Evolutionary conservation across 2,329 filamentous ascomycete genomes (phyloP).

Genomic region (Thermothelomyces thermophilus): DNA sequence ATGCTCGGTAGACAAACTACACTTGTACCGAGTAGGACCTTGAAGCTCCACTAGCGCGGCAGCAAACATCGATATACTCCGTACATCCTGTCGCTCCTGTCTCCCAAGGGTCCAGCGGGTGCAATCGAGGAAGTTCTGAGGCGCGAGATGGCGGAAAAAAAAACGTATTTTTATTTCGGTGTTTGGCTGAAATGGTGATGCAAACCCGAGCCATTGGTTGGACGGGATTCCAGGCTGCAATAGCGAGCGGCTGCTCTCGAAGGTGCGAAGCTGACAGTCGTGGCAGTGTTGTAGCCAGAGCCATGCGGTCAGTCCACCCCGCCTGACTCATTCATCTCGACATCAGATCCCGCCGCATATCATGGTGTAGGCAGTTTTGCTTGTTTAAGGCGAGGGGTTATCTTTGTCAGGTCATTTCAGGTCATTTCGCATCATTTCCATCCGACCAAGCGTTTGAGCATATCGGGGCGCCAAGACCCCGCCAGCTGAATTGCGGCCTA

Average conservation of each 20-base stretch:
- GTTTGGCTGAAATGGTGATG: too few species aligned
- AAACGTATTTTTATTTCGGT: not conserved
- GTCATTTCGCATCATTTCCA: not conserved
- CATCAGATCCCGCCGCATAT: too few species aligned
- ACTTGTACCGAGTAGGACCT: too few species aligned
- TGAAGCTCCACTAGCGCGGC: not conserved
- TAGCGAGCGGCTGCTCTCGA: not conserved
- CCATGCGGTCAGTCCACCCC: not conserved
- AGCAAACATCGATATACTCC: too few species aligned
- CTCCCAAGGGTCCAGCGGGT: too few species aligned
- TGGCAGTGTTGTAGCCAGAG: not conserved
- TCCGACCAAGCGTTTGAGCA: not conserved
- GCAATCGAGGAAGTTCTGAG: too few species aligned
- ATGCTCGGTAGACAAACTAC: not conserved
- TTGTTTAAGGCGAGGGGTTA: too few species aligned
- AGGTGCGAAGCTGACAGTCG: not conserved
- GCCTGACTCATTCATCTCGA: not conserved
- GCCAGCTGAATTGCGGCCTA: conserved; percentile 20
- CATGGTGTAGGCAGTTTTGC: too few species aligned
- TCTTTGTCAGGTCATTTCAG: not conserved
- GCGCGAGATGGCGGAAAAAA: too few species aligned
- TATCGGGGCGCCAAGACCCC: conserved; percentile 24
- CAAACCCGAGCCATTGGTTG: too few species aligned
- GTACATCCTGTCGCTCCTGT: too few species aligned
- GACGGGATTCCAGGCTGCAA: too few species aligned